Percentiles rank a stretch among this genome's conserved stretches.
These are phyloP conservation scores for Achlya hypogyna DNA, from an alignment of 352 stramenopile species.

Conservation along the genomic window DNA sequence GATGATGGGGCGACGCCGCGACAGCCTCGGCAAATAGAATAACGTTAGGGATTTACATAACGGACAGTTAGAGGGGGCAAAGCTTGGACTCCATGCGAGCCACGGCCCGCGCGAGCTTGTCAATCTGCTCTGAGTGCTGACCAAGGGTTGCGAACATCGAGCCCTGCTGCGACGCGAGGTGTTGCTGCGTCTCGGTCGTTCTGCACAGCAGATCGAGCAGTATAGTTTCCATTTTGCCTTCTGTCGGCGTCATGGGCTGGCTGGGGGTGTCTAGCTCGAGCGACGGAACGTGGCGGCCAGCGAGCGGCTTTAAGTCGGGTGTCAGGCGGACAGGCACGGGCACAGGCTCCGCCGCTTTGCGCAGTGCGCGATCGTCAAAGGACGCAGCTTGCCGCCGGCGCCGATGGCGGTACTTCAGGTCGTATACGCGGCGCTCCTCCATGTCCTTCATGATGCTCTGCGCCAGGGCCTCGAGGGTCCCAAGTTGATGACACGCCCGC, in stretches of 20 bases:
- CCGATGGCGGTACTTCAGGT: background rate
- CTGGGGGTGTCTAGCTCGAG: background rate
- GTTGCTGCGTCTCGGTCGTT: slow-evolving; percentile 18
- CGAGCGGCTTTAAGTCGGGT: background rate
- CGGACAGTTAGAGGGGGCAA: background rate
- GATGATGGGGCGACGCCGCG: too few species aligned
- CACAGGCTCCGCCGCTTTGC: background rate
- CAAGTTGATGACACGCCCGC: background rate
- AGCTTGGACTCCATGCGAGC: slow-evolving; percentile 17
- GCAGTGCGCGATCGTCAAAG: slow-evolving; percentile 8
- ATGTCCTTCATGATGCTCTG: slow-evolving; percentile 18
- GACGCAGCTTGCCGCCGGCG: slow-evolving; percentile 4
- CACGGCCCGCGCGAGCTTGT: background rate
- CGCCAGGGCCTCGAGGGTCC: background rate
- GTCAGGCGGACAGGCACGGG: background rate
- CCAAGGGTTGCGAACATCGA: slow-evolving; percentile 18
- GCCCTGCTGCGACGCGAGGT: slow-evolving; percentile 11
- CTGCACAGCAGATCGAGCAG: slow-evolving; percentile 16
- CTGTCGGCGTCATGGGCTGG: background rate
- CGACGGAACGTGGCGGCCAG: background rate
- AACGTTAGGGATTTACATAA: background rate
- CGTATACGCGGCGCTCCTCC: slow-evolving; percentile 2
- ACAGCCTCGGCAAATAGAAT: too few species aligned
- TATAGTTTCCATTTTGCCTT: slow-evolving; percentile 10
- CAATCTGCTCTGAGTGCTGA: slow-evolving; percentile 18